Base-by-base conservation (phyloP, 495 filamentous ascomycete species). In the Parmelia sp. region DNA sequence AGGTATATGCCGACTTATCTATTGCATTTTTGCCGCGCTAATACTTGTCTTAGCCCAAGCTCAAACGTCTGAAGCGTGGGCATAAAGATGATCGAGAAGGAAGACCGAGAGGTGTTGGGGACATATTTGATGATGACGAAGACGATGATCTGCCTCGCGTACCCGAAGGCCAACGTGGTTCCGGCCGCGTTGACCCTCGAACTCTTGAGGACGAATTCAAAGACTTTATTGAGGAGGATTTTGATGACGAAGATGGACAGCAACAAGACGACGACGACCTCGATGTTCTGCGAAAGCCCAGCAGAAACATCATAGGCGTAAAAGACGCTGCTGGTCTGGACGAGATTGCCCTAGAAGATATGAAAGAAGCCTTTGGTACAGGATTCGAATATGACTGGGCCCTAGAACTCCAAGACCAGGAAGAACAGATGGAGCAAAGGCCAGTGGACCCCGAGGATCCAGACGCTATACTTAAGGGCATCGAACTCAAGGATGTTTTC, bases 401-500 rank as follows among this genome's bases (percentile, higher is more conserved):
- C 12, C 76, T 97, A 63, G 87, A 90, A 47, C 80, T 91, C 63
- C 91, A 96, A 71, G 88, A 92, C 25, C 79, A 81, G 51, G 81
- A 83, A 65, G 74, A 55, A 33, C 29, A 81, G 31, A 78, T 84
- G 55, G 90, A 91, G 47, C 63, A 85, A 85, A 42, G 80, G 83
- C 47, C 86, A 87, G 68, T 84, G 84, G 61, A 90, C 87, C 47
- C 72, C 31, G 70, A 71, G n/a, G 67, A 71, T 58, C 70, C 70
- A 36, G 70, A 71, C 21, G 65, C 63, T 19, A 51, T 66, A 29
- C 39, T 65, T 5, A 71, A 84, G 67, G 78, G 79, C 36, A 80
- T 97, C n/a, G 90, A 97, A 73, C 80, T 98, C 51, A 96, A 96
- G 75, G 93, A 97, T 73, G 92, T 98, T 63, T 97, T 98, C 65